phyloP scores from a whole-genome alignment of 495 filamentous ascomycete species.

The Xylaria scruposa region DNA sequence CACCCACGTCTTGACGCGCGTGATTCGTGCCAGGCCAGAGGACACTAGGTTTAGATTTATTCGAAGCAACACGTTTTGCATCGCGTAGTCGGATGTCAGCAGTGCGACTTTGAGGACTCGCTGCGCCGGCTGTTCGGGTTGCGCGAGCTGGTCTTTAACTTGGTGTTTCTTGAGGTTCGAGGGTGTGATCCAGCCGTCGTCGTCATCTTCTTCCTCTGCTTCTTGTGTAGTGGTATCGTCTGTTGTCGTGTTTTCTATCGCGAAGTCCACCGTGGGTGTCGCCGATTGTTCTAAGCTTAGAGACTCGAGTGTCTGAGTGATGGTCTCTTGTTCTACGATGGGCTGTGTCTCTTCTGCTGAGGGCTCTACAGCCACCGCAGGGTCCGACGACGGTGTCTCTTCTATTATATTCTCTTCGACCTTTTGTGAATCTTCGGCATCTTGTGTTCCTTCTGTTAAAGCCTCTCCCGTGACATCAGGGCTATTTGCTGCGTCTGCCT shows the following conservation, averaged over 20 bases:
- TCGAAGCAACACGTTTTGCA: slow-evolving; percentile 93
- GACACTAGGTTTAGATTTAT: slow-evolving; percentile 95
- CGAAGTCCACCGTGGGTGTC: slow-evolving; percentile 26
- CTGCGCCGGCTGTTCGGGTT: slow-evolving; percentile 54
- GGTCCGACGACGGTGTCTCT: neutral
- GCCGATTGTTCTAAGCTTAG: slow-evolving; percentile 35
- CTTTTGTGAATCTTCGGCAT: slow-evolving; percentile 12
- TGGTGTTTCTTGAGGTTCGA: slow-evolving; percentile 87
- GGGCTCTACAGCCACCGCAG: slow-evolving; percentile 23
- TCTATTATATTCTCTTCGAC: slow-evolving; percentile 18
- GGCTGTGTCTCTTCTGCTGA: slow-evolving; percentile 29
- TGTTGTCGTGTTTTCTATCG: slow-evolving; percentile 21
- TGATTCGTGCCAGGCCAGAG: slow-evolving; percentile 74
- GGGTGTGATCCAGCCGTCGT: slow-evolving; percentile 93
- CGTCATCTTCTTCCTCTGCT: slow-evolving; percentile 62
- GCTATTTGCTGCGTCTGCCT: slow-evolving; percentile 18
- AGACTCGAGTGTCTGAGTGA: slow-evolving; percentile 35
- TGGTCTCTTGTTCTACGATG: slow-evolving; percentile 30
- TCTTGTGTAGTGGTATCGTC: slow-evolving; percentile 32
- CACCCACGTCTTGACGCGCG: slow-evolving; percentile 81
- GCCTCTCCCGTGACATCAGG: slow-evolving; percentile 17
- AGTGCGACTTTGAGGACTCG: slow-evolving; percentile 80
- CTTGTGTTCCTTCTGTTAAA: slow-evolving; percentile 11
- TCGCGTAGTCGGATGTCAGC: slow-evolving; percentile 93
- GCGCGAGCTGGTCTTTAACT: slow-evolving; percentile 59